Base-by-base conservation (phyloP, 768 basidiomycete species). In the Amanita polypyramis region DNA sequence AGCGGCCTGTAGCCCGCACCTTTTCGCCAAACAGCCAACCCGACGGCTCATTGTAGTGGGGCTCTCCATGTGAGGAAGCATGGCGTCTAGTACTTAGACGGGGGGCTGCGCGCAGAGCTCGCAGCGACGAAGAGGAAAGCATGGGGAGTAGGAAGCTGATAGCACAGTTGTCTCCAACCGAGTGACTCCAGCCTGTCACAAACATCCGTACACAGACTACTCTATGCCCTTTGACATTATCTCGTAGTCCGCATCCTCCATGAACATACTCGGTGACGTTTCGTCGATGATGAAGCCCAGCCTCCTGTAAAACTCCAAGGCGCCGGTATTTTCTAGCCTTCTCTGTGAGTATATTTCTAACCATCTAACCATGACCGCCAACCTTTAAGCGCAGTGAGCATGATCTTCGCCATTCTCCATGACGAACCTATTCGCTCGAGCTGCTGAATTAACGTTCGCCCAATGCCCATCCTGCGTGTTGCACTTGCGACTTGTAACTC, bases 21-120 rank as follows among this genome's bases (percentile, higher is more conserved):
- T 88, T 87, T 72, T 96, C 93, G 54, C 82, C 83, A 54, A 95
- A 95, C 51, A 96, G 62, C 63, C 77, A 84, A 23, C 92, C 92
- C 5, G 82, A 79, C 35, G 92, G 92, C 53, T 92, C 88, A 60
- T 96, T 93, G 65, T 81, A 93, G 46, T 84, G 80, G 9, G 89
- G 85, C 20, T 84, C 80, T 45, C 78, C 85, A 56, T 85, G 82
- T 10, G 85, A 87, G 15, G 44, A 45, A 23, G 81, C 82, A 60
- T 74, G 75, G 4, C 81, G 76, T 54, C 65, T 70, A 47, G 67
- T 58, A 47, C 56, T 54, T 30, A 68, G 45, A 27, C 67, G 65
- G 38, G 63, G 65, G 40, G 63, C 65, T 33, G 63, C 61, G 48
- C 70, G 71, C 32, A 68, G 57, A 21, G 66, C 64, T 52, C 80